Evolutionary conservation across 2,329 filamentous ascomycete species (phyloP), one percentile per base, ranked within the genome.

Genomic region (Pestalotiopsis sp.): DNA sequence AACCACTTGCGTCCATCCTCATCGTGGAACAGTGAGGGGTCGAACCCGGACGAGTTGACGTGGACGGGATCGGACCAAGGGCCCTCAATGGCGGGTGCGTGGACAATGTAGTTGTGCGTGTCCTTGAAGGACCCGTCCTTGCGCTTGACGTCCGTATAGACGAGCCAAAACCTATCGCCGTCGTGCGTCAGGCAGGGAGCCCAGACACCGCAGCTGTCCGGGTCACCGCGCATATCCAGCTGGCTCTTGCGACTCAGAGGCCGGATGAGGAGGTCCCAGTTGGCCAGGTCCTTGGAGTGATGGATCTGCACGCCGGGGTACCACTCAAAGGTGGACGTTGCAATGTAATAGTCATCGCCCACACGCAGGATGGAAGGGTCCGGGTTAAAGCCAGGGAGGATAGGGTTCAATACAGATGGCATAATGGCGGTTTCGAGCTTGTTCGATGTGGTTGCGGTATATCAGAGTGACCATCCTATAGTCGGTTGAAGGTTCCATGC

Each of bases 71-170:
- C 88, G 0, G 86, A 88, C 88, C 88, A 90, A 0, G 88, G 87
- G 0, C 88, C 88, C 48, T 85, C 82, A 65, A 90, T 86, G 4
- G 78, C 71, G 0, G 82, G 78, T 0, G 86, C 82, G 40, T 74
- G 85, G 65, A 91, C 84, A 68, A 91, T 89, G 73, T 90, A 91
- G 72, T 90, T 91, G 70, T 85, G 88, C 1, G 86, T 83, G 71
- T 90, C 88, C 75, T 89, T 89, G 82, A 89, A 90, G 2, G 84
- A 86, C 13, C 88, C 89, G 71, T 91, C 89, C 74, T 90, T 90
- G 70, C 88, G 86, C 78, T 90, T 91, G 17, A 91, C 88, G 72
- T 90, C 87, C 1, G 88, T 89, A 75, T 89, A 91, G 1, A 90
- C 88, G 4, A 91, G 83, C 83, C 85, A 90, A 77, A 89, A 91